A percentile compares a stretch with the other conserved stretches of the same genome.
phyloP scores from a whole-genome alignment of 495 filamentous ascomycete genomes.

The Aspergillus mulundensis region DNA sequence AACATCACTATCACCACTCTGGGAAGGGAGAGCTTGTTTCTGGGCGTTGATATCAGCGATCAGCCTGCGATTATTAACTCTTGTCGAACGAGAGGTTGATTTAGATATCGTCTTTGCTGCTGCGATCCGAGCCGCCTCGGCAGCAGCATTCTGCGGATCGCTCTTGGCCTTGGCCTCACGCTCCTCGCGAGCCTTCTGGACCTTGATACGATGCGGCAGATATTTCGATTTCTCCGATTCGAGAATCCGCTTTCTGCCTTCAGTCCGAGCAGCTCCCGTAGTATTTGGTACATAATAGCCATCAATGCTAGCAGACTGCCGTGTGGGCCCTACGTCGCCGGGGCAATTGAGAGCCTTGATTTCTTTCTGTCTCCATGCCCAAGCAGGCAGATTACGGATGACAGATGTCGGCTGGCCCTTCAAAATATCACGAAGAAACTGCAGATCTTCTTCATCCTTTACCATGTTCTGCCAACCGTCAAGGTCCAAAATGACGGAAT shows the following conservation, averaged over 20 bases:
- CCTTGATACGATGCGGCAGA: slow-evolving; percentile 92
- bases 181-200: slow-evolving; percentile 84
- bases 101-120: slow-evolving; percentile 75
- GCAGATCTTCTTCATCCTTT: slow-evolving; percentile 78
- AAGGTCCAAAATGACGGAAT: slow-evolving; percentile 60
- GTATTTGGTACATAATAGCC: slow-evolving; percentile 88
- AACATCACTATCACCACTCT: slow-evolving; percentile 72
- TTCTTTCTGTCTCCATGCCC: slow-evolving; percentile 88
- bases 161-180: slow-evolving; percentile 75
- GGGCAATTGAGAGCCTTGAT: slow-evolving; percentile 75
- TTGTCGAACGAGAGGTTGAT: slow-evolving; percentile 77
- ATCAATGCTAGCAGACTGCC: slow-evolving; percentile 58
- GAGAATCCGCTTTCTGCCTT: slow-evolving; percentile 88
- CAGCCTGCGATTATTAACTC: slow-evolving; percentile 89
- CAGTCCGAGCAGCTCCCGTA: slow-evolving; percentile 82
- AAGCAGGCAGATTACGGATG: slow-evolving; percentile 64
- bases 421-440: slow-evolving; percentile 51
- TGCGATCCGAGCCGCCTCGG: slow-evolving; percentile 68
- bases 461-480: slow-evolving; percentile 74
- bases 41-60: slow-evolving; percentile 93
- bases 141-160: slow-evolving; percentile 59
- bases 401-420: slow-evolving; percentile 42
- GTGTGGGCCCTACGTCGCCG: slow-evolving; percentile 49
- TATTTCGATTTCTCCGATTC: slow-evolving; percentile 98
- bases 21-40: slow-evolving; percentile 71